These are phyloP conservation scores for Aureobasidium leucospermi DNA, from an alignment of 2,329 filamentous ascomycete genomes.

Conservation along the genomic window DNA sequence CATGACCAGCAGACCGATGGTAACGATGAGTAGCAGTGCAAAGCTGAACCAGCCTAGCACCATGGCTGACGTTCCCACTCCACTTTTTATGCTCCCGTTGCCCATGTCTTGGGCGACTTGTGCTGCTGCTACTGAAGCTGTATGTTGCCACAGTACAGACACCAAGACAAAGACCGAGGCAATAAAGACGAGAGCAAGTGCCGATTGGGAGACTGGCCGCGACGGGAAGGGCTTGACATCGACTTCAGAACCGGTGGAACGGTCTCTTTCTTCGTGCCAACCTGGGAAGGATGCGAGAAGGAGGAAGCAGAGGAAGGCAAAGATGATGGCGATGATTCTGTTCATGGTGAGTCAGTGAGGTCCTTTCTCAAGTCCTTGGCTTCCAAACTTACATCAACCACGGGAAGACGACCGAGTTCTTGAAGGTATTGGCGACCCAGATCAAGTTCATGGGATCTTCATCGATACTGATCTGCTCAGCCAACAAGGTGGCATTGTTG, in stretches of 20 bases:
- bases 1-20: conserved; percentile 91
- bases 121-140: conserved; percentile 88
- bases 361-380: not conserved
- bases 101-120: conserved; percentile 89
- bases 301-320: conserved; percentile 92
- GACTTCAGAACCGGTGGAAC: conserved; percentile 66
- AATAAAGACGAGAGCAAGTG: conserved; percentile 82
- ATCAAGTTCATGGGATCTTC: conserved; percentile 95
- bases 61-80: conserved; percentile 92
- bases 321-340: conserved; percentile 94
- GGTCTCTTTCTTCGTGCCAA: conserved; percentile 88
- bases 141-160: conserved; percentile 80
- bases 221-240: conserved; percentile 94
- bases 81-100: conserved; percentile 78
- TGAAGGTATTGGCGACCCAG: conserved; percentile 95
- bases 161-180: conserved; percentile 59
- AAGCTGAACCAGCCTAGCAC: conserved; percentile 98
- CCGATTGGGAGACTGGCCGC: conserved; percentile 83
- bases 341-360: not conserved
- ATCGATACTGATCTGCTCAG: conserved; percentile 79
- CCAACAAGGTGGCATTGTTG: conserved; percentile 91
- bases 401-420: conserved; percentile 96
- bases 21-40: conserved; percentile 85
- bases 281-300: conserved; percentile 94
- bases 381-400: conserved; percentile 71